Evolutionary conservation across 2,329 filamentous ascomycete genomes (phyloP).

Genomic region (Exophiala oligosperma): DNA sequence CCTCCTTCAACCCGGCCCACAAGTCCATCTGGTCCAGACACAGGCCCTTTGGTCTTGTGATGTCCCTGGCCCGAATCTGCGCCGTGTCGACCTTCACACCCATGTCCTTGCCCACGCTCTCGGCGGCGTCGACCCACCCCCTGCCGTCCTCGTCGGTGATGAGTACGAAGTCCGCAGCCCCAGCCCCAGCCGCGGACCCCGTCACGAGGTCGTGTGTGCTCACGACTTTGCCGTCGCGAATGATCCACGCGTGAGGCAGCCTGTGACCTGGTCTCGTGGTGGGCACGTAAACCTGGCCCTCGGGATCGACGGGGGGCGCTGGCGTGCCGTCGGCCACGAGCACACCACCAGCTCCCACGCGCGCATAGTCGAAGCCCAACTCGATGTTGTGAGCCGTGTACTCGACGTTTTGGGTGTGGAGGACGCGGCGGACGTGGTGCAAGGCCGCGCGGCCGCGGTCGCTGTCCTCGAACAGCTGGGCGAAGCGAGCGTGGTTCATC

Average conservation of each 20-base stretch:
- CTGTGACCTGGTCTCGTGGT: conserved; percentile 32
- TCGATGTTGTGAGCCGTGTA: conserved; percentile 25
- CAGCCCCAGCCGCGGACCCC: not conserved
- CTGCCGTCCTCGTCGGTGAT: conserved; percentile 3
- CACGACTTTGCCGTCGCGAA: conserved; percentile 7
- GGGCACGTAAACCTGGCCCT: conserved; percentile 25
- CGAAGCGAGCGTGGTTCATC: conserved; percentile 12
- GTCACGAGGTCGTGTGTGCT: conserved; percentile 30
- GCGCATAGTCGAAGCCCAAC: conserved; percentile 28
- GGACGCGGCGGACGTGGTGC: not conserved
- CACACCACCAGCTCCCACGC: not conserved
- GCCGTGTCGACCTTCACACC: not conserved
- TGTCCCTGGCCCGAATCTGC: not conserved
- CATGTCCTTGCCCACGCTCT: not conserved
- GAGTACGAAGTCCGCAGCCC: not conserved
- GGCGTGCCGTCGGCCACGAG: conserved; percentile 26
- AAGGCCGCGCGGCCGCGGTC: conserved; percentile 9
- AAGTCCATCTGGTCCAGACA: not conserved
- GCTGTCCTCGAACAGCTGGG: conserved; percentile 16
- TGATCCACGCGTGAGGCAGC: conserved; percentile 31
- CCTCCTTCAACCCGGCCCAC: not conserved
- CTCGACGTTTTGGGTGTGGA: not conserved
- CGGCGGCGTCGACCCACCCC: not conserved
- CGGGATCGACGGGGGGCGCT: conserved; percentile 16
- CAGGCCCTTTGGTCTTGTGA: not conserved